phyloP scores from a whole-genome alignment of 345 rosid genomes.

The Populus simonii region DNA sequence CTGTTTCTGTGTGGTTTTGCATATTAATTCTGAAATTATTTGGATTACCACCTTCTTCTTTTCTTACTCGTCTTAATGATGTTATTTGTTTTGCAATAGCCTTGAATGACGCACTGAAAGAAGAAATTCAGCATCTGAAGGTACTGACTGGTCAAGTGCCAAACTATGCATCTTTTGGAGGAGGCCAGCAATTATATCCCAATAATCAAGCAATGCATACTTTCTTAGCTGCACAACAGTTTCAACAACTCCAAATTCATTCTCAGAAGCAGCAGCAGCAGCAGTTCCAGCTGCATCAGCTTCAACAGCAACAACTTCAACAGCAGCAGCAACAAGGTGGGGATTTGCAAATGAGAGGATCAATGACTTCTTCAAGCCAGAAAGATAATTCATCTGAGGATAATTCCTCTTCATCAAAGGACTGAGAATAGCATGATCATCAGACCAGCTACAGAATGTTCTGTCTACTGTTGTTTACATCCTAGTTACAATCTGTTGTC shows the following conservation, averaged over 20 bases:
- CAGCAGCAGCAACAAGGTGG: slow-evolving; percentile 43
- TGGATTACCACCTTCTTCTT: background rate
- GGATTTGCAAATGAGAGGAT: slow-evolving; percentile 46
- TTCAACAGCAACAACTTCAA: slow-evolving; percentile 17
- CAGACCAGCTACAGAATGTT: background rate
- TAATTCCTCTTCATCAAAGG: slow-evolving; percentile 26
- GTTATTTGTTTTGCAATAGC: slow-evolving; percentile 35
- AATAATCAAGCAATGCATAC: slow-evolving; percentile 69
- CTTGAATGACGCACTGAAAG: slow-evolving; percentile 80
- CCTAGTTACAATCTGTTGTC: too few relatives aligned
- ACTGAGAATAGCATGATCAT: slow-evolving; percentile 22
- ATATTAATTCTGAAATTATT: background rate
- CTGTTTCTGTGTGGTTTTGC: background rate
- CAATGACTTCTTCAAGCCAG: slow-evolving; percentile 43
- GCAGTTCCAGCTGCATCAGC: slow-evolving; percentile 28
- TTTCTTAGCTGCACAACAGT: slow-evolving; percentile 68
- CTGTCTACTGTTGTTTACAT: slow-evolving; percentile 3
- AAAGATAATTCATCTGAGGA: slow-evolving; percentile 47
- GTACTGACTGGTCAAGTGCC: slow-evolving; percentile 65
- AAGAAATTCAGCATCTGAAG: slow-evolving; percentile 94
- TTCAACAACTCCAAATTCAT: slow-evolving; percentile 91
- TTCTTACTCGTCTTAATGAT: background rate
- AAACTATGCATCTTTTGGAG: slow-evolving; percentile 54
- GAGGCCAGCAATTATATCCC: slow-evolving; percentile 59
- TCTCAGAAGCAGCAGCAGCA: slow-evolving; percentile 70